Evolutionary conservation across 805 yeast species (phyloP).

Genomic region (Yarrowia divulgata): DNA sequence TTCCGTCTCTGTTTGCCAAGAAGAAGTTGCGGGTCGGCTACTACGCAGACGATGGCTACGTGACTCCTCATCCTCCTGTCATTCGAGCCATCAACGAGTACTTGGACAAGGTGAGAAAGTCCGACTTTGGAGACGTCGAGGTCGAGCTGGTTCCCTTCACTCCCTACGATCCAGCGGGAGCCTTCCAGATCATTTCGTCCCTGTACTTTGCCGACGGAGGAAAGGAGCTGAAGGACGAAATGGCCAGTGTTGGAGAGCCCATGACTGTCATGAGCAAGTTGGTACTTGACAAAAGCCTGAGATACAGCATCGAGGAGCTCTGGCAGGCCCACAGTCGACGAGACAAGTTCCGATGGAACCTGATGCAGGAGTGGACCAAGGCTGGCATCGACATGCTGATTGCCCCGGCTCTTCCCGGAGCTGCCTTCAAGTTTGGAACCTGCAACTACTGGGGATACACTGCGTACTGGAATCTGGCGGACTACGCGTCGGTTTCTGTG

Average conservation of each 20-base stretch:
- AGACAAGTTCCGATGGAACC: constrained; percentile 1
- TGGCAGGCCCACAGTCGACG: neutral
- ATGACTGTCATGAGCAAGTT: neutral
- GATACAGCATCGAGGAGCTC: neutral
- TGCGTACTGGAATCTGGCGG: constrained; percentile 3
- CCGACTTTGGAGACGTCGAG: neutral
- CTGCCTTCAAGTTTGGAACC: constrained; percentile 6
- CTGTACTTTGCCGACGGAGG: constrained; percentile 10
- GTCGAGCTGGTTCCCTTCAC: neutral
- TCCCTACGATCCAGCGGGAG: neutral
- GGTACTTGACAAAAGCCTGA: neutral
- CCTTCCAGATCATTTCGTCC: neutral
- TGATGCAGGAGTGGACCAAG: neutral
- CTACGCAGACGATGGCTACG: constrained; percentile 5
- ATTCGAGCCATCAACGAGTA: neutral
- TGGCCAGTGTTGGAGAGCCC: neutral
- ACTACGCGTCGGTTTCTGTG: neutral
- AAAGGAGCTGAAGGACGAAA: neutral
- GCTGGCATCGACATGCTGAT: neutral
- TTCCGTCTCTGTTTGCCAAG: neutral
- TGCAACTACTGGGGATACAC: constrained; percentile 12
- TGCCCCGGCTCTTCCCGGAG: neutral
- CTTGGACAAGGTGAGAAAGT: neutral
- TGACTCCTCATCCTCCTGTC: constrained; percentile 1
- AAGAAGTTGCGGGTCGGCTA: neutral